Conservation (phyloP, 371 early-diverging fungal genomes). For the Syncephalastrum racemosum region DNA sequence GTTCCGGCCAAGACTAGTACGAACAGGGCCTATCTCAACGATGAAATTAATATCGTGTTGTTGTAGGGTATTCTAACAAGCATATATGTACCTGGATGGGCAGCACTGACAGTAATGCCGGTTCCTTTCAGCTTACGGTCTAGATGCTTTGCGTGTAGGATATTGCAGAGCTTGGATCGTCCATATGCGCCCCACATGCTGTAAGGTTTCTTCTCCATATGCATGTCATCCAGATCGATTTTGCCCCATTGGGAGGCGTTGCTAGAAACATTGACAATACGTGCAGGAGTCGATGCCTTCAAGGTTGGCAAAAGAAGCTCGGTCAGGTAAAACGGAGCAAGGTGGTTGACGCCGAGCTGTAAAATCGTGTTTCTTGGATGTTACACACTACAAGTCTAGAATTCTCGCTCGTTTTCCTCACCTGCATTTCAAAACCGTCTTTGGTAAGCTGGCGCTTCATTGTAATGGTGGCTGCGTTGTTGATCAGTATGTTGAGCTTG, state of each 20-base stretch:
- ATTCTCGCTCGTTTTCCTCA: slow-evolving; percentile 13
- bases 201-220: slow-evolving; percentile 11
- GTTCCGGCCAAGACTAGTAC: slow-evolving; percentile 4
- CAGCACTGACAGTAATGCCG: slow-evolving; percentile 44
- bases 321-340: slow-evolving; percentile 59
- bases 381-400: background rate
- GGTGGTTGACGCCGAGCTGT: slow-evolving; percentile 64
- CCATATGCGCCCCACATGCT: slow-evolving; percentile 36
- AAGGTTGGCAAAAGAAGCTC: slow-evolving; percentile 14
- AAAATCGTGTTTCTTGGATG: background rate
- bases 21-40: background rate
- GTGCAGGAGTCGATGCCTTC: slow-evolving; percentile 27
- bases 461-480: slow-evolving; percentile 60
- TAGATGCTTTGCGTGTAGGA: slow-evolving; percentile 60
- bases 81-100: slow-evolving; percentile 57
- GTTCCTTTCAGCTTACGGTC: slow-evolving; percentile 38
- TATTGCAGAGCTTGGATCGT: slow-evolving; percentile 65
- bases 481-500: slow-evolving; percentile 54
- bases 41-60: background rate
- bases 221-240: slow-evolving; percentile 34
- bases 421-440: slow-evolving; percentile 69
- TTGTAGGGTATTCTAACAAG: too few species aligned
- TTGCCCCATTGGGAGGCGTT: slow-evolving; percentile 16
- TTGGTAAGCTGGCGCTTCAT: slow-evolving; percentile 22
- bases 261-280: slow-evolving; percentile 45